Base-by-base conservation (phyloP, 306 rosid species). In the Lathyrus aphaca region DNA sequence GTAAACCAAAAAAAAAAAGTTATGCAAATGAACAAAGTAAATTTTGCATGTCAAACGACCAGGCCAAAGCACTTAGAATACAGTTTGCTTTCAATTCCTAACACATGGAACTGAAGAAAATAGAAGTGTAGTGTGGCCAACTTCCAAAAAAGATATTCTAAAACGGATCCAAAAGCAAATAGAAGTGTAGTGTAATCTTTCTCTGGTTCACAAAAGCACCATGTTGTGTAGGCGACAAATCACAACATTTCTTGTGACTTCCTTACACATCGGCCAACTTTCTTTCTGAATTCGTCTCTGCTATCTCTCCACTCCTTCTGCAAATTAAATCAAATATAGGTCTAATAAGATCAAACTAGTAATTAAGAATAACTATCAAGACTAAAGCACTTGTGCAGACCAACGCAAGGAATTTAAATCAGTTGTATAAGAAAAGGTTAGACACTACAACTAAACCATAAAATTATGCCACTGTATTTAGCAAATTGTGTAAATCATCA, bases 231-330 rank as follows among this genome's bases (percentile, higher is more conserved):
- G 59, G 61, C 30, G 8, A 39, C 6, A 12, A 69, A 78, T 90
- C 94, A 86, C 71, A 86, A 73, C 95, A 88, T 82, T 75, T 88
- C 95, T 48, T 89, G 98, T 35, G 98, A 94, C 76, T 84, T 94
- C 77, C 98, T 94, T 82, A 94, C 96, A 13, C 98, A 90, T 45
- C 95, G 90, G 71, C 98, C 65, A 45, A 94, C 96, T 81, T 88
- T 94, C 75, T 90, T 94, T 92, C 89, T 90, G 95, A 94, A 94
- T 3, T 88, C 98, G 29, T 94, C 98, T 83, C 97, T 89, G 74
- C 78, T 71, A 5, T 94, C 98, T 80, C 98, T 88, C 98, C 98
- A 94, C 81, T 87, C 90, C 50, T 94, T 94, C 98, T 94, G 95
- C 87, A 83, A 67, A 73, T 38, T 17, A 65, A 8, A 75, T 7